These are phyloP conservation scores for Monosporozyma servazzii DNA, from an alignment of 805 yeast genomes.

Conservation along the genomic window DNA sequence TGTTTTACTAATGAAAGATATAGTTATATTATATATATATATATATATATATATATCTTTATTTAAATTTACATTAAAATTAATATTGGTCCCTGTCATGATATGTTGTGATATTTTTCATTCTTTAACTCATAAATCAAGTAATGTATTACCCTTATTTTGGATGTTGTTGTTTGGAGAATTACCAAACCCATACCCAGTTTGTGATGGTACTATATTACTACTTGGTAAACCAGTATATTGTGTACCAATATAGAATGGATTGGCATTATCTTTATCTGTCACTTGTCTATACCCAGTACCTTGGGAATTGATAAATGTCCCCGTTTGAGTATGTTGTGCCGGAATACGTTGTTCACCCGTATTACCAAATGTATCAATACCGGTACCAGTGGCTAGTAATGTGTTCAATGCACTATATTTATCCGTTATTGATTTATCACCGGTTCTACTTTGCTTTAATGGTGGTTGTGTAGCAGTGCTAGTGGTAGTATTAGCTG, in stretches of 20 bases:
- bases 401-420: slow-evolving; percentile 68
- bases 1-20: too few species aligned
- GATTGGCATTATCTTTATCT: slow-evolving; percentile 20
- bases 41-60: not conserved
- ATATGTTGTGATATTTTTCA: slow-evolving; percentile 3
- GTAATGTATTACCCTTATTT: slow-evolving; percentile 18
- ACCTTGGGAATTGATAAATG: slow-evolving; percentile 81
- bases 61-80: slow-evolving; percentile 2
- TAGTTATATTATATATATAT: too few species aligned
- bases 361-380: slow-evolving; percentile 65
- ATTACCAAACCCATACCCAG: slow-evolving; percentile 94
- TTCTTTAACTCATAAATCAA: slow-evolving; percentile 10
- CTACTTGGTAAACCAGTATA: slow-evolving; percentile 59
- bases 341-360: slow-evolving; percentile 67
- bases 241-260: slow-evolving; percentile 47
- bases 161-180: slow-evolving; percentile 32
- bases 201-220: slow-evolving; percentile 66
- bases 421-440: slow-evolving; percentile 46
- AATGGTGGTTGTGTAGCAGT: slow-evolving; percentile 30
- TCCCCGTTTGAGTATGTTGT: slow-evolving; percentile 77
- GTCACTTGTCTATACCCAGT: slow-evolving; percentile 57
- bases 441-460: slow-evolving; percentile 43
- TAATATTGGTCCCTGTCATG: slow-evolving; percentile 1
- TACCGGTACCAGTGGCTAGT: slow-evolving; percentile 79
- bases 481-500: slow-evolving; percentile 7